These are phyloP conservation scores for Metrosideros polymorpha DNA, from an alignment of 441 rosid species.

Conservation along the genomic window DNA sequence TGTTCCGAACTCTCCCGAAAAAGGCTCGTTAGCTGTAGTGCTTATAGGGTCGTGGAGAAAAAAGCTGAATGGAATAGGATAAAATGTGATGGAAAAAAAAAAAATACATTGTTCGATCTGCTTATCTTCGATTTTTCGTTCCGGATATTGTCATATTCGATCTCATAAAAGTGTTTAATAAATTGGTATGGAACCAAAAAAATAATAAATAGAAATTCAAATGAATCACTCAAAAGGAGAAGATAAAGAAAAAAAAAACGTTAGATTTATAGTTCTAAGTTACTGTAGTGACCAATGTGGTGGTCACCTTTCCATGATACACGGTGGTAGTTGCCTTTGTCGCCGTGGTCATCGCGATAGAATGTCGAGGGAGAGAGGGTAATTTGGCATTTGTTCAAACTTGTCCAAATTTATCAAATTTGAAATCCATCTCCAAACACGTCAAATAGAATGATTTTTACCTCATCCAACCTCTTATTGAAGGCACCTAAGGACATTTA, in stretches of 20 bases:
- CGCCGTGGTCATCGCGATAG: rapidly evolving
- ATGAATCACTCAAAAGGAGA: too few relatives aligned
- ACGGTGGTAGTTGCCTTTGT: rapidly evolving
- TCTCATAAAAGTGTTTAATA: background rate
- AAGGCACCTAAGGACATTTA: background rate
- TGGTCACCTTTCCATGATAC: background rate
- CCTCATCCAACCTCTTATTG: background rate
- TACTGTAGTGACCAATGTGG: rapidly evolving
- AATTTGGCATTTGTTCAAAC: background rate
- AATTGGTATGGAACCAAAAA: background rate
- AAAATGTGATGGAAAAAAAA: too few relatives aligned
- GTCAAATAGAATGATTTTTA: background rate
- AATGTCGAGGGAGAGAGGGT: background rate
- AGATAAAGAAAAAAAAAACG: background rate
- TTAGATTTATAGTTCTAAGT: background rate
- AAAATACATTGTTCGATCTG: background rate
- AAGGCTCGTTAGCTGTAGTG: background rate
- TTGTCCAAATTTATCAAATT: background rate
- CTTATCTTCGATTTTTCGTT: background rate
- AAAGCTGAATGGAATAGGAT: background rate
- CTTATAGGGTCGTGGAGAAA: background rate
- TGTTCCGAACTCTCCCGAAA: background rate
- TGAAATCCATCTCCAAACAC: background rate
- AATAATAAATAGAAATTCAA: too few relatives aligned
- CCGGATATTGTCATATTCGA: background rate